Base-by-base conservation (phyloP, 345 rosid species). In the Turnera subulata region DNA sequence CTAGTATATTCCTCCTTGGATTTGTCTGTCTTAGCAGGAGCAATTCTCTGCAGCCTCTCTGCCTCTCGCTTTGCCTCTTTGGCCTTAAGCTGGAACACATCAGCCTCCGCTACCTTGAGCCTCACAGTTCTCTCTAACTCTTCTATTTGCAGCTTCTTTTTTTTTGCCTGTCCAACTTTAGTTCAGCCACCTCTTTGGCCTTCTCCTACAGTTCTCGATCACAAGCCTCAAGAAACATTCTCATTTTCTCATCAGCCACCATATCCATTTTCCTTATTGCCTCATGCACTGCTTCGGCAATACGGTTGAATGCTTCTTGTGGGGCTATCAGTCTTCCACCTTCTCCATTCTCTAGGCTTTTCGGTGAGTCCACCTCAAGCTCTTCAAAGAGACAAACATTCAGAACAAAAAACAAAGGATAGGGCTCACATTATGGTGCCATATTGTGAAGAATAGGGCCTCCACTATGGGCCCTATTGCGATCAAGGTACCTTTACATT, bases 81-180 rank as follows among this genome's bases (percentile, higher is more conserved):
- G 59, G 99, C 99, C 74, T 90, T 90, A 15, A 83, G 71, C 79
- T 94, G 99, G 80, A 88, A 94, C 99, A 94, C 90, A 56, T 94
- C 95, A 2, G 99, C 95, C 75, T 90, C 99, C 12, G 97, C 97
- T 68, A 77, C 87, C 55, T 90, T 94, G 48, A 90, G 91, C 73
- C 99, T 84, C 66, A 88, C 93, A 29, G 90, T 90, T 74, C 70
- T 88, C 77, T 94, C 97, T 1, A 88, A 82, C 67, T 94, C 97
- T 50, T 94, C 99, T 43, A 94, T 72, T 74, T 94, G 97, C 21
- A 64, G 59, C 70, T 88, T 90, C 87, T 81, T 85, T 71, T n/a
- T n/a, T 81, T 81, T 61, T 84, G 89, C 66, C 86, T 74, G 71
- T 88, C 99, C 53, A 77, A 58, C 59, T 90, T 75, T 58, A 94